Percentiles rank a stretch among this genome's conserved stretches.
Conservation (phyloP, 129 eudicot species). For the Escallonia rubra region DNA sequence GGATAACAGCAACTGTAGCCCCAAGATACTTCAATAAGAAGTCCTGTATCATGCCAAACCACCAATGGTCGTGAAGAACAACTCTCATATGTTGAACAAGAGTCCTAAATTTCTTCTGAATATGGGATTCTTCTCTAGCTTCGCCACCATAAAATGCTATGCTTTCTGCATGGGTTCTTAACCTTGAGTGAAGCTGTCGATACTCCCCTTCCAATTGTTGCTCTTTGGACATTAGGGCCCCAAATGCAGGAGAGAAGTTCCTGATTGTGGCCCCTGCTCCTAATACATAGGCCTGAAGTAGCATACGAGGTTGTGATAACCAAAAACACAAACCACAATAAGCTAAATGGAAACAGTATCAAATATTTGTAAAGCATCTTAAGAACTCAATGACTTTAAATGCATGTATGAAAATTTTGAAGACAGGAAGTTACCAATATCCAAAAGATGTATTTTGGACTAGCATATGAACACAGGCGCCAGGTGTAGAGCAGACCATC, state of each 20-base stretch:
- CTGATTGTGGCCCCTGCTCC: slow-evolving; percentile 95
- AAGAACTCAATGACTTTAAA: background rate
- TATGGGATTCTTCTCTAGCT: slow-evolving; percentile 91
- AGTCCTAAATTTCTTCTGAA: slow-evolving; percentile 73
- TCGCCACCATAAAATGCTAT: slow-evolving; percentile 98
- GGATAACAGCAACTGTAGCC: slow-evolving; percentile 96
- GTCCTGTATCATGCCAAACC: slow-evolving; percentile 99
- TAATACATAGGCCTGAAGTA: slow-evolving; percentile 80
- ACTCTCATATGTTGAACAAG: slow-evolving; percentile 71
- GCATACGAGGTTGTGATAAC: background rate
- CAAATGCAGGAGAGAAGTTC: slow-evolving; percentile 96
- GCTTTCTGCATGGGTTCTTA: slow-evolving; percentile 98
- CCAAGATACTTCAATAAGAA: slow-evolving; percentile 97
- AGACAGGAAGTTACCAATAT: slow-evolving; percentile 60
- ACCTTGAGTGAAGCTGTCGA: slow-evolving; percentile 90
- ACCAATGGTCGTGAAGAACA: slow-evolving; percentile 97
- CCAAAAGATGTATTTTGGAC: slow-evolving; percentile 96
- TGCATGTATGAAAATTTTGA: background rate
- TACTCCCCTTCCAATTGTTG: slow-evolving; percentile 98
- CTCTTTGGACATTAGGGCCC: slow-evolving; percentile 85
- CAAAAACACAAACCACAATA: too few species aligned
- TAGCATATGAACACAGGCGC: slow-evolving; percentile 99
- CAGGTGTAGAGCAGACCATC: slow-evolving; percentile 92
- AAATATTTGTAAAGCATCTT: slow-evolving; percentile 6
- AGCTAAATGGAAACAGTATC: too few species aligned